These are phyloP conservation scores for Kodamaea suecica DNA, from an alignment of 1,139 yeast genomes.

Conservation along the genomic window DNA sequence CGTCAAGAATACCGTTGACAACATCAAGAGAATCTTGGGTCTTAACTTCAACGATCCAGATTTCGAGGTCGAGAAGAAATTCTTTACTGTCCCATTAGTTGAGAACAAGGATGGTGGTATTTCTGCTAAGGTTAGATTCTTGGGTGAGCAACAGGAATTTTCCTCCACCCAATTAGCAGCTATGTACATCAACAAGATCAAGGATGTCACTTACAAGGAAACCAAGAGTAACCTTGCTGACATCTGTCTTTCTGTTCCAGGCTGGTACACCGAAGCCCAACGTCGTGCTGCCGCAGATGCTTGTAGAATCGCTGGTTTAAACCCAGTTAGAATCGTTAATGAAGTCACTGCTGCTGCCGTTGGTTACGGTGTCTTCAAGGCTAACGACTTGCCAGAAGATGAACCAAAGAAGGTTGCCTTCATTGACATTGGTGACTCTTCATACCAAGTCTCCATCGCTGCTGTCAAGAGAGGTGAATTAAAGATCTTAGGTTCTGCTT, in stretches of 20 bases:
- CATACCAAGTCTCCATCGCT: slow-evolving; percentile 87
- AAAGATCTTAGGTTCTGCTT: slow-evolving; percentile 87
- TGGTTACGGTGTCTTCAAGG: slow-evolving; percentile 98
- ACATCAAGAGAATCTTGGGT: slow-evolving; percentile 88
- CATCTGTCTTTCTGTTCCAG: slow-evolving; percentile 93
- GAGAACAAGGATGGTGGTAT: slow-evolving; percentile 71
- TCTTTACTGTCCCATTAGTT: slow-evolving; percentile 65
- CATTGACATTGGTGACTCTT: slow-evolving; percentile 95
- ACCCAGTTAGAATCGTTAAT: slow-evolving; percentile 96
- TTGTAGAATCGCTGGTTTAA: slow-evolving; percentile 90
- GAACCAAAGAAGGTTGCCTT: slow-evolving; percentile 88
- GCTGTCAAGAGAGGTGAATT: slow-evolving; percentile 96
- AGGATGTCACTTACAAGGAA: slow-evolving; percentile 75
- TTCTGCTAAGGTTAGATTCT: slow-evolving; percentile 81
- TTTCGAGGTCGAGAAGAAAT: slow-evolving; percentile 69
- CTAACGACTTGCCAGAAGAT: slow-evolving; percentile 89
- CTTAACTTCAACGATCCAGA: slow-evolving; percentile 75
- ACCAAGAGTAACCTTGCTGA: slow-evolving; percentile 79
- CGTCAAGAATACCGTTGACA: slow-evolving; percentile 93
- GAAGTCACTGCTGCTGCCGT: slow-evolving; percentile 99
- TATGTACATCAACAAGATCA: slow-evolving; percentile 90
- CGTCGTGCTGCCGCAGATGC: slow-evolving; percentile 97
- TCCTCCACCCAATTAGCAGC: slow-evolving; percentile 89
- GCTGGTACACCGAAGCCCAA: slow-evolving; percentile 95
- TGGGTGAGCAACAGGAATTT: slow-evolving; percentile 76